Percentiles rank a stretch among this genome's conserved stretches.
Conservation (phyloP, 2,329 filamentous ascomycete genomes). For the Penicillium sp. region DNA sequence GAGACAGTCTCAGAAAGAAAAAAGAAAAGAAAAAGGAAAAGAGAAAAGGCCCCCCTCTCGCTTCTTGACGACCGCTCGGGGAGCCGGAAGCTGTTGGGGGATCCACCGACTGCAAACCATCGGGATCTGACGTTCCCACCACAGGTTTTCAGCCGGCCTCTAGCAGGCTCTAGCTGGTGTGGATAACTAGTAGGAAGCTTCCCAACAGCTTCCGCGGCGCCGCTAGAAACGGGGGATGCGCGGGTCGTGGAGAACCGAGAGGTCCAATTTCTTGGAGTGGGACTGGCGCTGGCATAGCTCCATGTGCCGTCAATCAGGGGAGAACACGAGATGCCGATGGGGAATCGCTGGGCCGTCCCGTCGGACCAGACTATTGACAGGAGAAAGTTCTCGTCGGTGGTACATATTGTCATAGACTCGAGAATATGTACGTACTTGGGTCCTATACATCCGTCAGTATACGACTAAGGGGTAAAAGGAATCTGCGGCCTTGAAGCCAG, state of each 20-base stretch:
- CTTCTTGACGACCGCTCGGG: neutral
- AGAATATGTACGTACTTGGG: neutral
- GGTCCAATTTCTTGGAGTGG: constrained; percentile 23
- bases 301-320: constrained; percentile 17
- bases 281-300: constrained; percentile 15
- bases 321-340: constrained; percentile 8
- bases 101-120: constrained; percentile 15
- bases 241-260: constrained; percentile 25
- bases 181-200: constrained; percentile 10
- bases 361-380: constrained; percentile 14
- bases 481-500: no score
- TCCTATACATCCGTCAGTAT: neutral
- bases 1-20: no score
- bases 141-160: neutral
- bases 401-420: neutral
- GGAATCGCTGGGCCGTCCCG: constrained; percentile 17
- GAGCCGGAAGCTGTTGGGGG: constrained; percentile 2
- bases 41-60: neutral
- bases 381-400: neutral
- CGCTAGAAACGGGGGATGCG: constrained; percentile 24
- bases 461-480: no score
- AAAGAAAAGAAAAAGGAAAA: no score
- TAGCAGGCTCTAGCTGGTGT: neutral
- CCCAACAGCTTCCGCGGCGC: constrained; percentile 12
- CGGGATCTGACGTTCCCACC: constrained; percentile 26